Base-by-base conservation (phyloP, 768 basidiomycete species). In the Auriscalpium microsporum region DNA sequence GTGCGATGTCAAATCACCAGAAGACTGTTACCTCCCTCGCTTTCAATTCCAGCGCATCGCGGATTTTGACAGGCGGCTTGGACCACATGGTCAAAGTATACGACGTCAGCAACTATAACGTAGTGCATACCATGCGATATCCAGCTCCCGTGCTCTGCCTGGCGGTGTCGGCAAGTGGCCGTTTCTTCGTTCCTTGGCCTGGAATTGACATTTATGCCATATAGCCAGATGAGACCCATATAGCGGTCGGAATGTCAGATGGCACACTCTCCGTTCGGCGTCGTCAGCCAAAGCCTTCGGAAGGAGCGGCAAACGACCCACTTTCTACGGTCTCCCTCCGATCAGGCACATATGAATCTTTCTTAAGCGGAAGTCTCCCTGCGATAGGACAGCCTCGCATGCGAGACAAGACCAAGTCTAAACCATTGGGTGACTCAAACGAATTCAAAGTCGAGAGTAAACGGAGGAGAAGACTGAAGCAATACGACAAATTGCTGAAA, bases 1-100 rank as follows among this genome's bases (percentile, higher is more conserved):
- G 89, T 48, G 95, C 96, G 10, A 67, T 98, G 59, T 95, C 93
- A 37, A 98, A 98, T 72, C 96, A 99, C 67, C 95, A 98, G 72
- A 99, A 99, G 73, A 94, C 96, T 3, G 82, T 99, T 54, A 98
- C 95, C 0, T 80, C 91, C 14, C 77, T 96, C 45, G 75, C 91
- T 1, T 92, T 94, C 69, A 86, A 92, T 66, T 65, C 86, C 34
- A 78, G 75, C 50, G 83, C 87, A 28, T 81, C 82, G 61, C 80
- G 94, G 38, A 78, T 98, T 2, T 75, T 99, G 47, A 92, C 91
- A 0, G 96, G 93, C 34, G 84, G 90, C 45, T 75, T 99, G 58
- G 96, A 99, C 68, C 94, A 95, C 62, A 89, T 99, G 88, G 91
- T 98, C 56, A 99, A 99, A 72, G 94, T 97, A 36, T 99, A 98